These are phyloP conservation scores for Spergularia azorica DNA, from an alignment of 179 eudicot genomes.

Conservation along the genomic window DNA sequence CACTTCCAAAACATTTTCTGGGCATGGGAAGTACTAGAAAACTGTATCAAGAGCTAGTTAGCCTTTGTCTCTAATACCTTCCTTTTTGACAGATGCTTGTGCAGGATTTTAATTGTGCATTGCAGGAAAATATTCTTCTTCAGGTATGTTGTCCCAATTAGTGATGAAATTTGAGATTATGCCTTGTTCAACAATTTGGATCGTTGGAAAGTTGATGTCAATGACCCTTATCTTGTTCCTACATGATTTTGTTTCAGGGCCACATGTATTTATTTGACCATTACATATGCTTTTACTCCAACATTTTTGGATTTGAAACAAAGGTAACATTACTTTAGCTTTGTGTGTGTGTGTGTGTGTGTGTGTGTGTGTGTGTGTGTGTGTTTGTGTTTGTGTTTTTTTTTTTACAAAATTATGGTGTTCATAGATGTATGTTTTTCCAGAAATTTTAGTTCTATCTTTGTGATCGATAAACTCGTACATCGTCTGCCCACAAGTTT, in stretches of 20 bases:
- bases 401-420: not conserved
- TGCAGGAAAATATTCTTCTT: slow-evolving; percentile 95
- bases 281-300: slow-evolving; percentile 91
- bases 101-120: slow-evolving; percentile 95
- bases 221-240: slow-evolving; percentile 9
- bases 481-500: not conserved
- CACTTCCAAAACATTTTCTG: not conserved
- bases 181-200: not conserved
- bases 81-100: slow-evolving; percentile 62
- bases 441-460: not conserved
- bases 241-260: slow-evolving; percentile 66
- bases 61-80: slow-evolving; percentile 11
- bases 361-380: no score
- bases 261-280: slow-evolving; percentile 93
- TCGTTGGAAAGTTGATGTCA: slow-evolving; percentile 2
- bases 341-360: no score
- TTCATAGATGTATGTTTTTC: slow-evolving; percentile 7
- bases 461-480: not conserved
- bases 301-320: slow-evolving; percentile 97
- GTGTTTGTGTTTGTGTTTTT: slow-evolving; percentile 16
- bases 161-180: not conserved
- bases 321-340: slow-evolving; percentile 50
- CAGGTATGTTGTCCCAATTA: slow-evolving; percentile 51
- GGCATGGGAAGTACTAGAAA: not conserved
- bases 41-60: not conserved